Conservation (phyloP, 2,329 filamentous ascomycete genomes). For the Arthrinium phaeospermum region DNA sequence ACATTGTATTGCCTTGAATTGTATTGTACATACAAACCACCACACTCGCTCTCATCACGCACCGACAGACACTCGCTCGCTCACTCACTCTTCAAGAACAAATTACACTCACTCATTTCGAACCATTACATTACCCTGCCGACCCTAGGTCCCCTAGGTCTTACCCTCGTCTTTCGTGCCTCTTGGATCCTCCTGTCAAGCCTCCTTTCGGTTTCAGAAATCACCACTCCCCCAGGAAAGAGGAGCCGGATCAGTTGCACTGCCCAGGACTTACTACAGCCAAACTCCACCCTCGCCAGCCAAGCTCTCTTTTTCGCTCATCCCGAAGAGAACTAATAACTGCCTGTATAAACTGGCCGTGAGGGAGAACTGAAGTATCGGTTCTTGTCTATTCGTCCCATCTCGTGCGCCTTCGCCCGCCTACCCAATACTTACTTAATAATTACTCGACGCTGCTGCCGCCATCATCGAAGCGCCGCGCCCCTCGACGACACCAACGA, state of each 20-base stretch:
- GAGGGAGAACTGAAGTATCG: not conserved
- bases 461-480: not conserved
- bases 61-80: not conserved
- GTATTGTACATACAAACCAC: not conserved
- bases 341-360: not conserved
- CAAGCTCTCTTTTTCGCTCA: not conserved
- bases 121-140: not conserved
- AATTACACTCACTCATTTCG: not conserved
- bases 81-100: not conserved
- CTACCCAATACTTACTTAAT: not conserved
- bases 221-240: conserved; percentile 1
- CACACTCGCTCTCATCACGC: not conserved
- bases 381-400: not conserved
- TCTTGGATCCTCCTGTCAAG: conserved; percentile 3
- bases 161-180: not conserved
- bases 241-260: not conserved
- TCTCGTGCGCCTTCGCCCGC: conserved; percentile 3
- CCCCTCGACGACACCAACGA: not conserved
- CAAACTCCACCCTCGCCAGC: not conserved
- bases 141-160: not conserved
- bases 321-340: not conserved
- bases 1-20: too few species aligned
- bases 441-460: conserved; percentile 7
- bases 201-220: not conserved
- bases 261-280: conserved; percentile 6